Evolutionary conservation across 352 stramenopile genomes (phyloP).

Genomic region (Pythium utonaiense): DNA sequence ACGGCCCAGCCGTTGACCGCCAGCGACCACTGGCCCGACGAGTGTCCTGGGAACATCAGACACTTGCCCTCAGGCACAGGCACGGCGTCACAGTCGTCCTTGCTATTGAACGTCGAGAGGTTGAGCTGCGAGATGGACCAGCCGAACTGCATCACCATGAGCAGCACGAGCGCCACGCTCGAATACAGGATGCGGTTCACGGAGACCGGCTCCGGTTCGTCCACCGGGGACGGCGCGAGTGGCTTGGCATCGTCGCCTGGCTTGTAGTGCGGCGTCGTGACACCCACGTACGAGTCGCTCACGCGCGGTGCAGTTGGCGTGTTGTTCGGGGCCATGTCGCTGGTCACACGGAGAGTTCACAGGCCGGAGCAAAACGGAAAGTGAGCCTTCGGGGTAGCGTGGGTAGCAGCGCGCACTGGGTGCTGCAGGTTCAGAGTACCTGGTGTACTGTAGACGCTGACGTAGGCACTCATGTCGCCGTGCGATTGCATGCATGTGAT

Average conservation of each 20-base stretch:
- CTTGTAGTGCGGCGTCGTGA: neutral
- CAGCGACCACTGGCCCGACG: slow-evolving; percentile 33
- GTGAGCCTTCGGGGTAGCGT: neutral
- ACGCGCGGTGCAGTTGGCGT: neutral
- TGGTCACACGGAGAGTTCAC: neutral
- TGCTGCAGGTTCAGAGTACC: too few relatives aligned
- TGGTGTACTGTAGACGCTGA: neutral
- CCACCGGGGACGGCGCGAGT: neutral
- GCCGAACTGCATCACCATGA: slow-evolving; percentile 54
- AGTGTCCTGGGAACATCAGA: slow-evolving; percentile 33
- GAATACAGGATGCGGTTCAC: slow-evolving; percentile 35
- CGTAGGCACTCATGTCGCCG: neutral
- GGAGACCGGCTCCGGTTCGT: neutral
- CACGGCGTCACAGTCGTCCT: slow-evolving; percentile 35
- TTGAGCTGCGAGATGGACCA: slow-evolving; percentile 67
- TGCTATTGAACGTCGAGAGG: slow-evolving; percentile 52
- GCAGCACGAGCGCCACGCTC: slow-evolving; percentile 41
- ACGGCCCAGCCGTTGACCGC: slow-evolving; percentile 40
- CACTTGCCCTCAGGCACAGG: slow-evolving; percentile 31
- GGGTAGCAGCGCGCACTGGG: neutral
- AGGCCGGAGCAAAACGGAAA: neutral
- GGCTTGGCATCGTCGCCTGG: neutral
- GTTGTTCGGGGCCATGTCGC: neutral
- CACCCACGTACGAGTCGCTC: neutral
- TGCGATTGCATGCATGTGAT: neutral